These are phyloP conservation scores for Hibiscus trionum DNA, from an alignment of 345 rosid genomes.

Conservation along the genomic window DNA sequence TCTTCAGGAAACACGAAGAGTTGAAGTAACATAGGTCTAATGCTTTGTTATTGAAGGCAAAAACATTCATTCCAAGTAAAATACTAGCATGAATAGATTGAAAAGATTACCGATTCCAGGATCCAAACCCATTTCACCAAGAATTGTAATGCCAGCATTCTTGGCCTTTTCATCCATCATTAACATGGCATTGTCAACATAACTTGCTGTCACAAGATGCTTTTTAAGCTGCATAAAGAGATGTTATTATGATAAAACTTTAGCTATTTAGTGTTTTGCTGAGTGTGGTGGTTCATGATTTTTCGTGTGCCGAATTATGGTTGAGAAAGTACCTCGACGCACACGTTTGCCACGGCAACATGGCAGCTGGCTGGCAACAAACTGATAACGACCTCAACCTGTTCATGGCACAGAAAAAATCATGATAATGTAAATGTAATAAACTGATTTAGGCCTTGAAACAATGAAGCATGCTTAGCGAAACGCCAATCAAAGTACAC, in stretches of 20 bases:
- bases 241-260: neutral
- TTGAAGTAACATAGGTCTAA: neutral
- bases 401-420: conserved; percentile 17
- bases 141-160: conserved; percentile 71
- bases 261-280: neutral
- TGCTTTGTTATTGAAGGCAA: neutral
- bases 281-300: neutral
- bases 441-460: neutral
- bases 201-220: conserved; percentile 95
- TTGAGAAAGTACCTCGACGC: conserved; percentile 53
- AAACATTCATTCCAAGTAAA: neutral
- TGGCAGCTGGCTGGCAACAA: conserved; percentile 79
- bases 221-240: conserved; percentile 53
- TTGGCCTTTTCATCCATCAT: conserved; percentile 62
- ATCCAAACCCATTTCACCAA: conserved; percentile 97
- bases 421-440: neutral
- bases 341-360: conserved; percentile 53
- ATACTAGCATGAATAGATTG: conserved; percentile 3
- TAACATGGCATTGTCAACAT: conserved; percentile 67
- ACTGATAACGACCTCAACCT: conserved; percentile 87
- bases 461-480: neutral
- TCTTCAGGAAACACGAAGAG: neutral
- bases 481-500: neutral
- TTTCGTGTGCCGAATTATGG: neutral
- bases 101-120: conserved; percentile 80